Conservation (phyloP, 495 filamentous ascomycete species). For the Recurvomyces mirabilis region DNA sequence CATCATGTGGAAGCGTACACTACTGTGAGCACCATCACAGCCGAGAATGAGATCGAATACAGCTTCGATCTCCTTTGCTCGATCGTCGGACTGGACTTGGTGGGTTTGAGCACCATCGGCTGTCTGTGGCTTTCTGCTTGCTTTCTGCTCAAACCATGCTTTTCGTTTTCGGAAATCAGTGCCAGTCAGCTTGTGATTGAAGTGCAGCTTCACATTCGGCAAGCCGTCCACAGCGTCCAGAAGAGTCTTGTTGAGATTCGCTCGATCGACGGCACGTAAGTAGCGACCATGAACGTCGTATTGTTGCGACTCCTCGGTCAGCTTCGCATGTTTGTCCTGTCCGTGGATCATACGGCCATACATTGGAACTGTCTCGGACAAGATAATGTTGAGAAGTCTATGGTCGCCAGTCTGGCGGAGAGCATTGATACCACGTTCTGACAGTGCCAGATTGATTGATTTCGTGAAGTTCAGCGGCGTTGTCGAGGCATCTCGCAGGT, state of each 20-base stretch:
- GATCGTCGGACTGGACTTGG: slow-evolving; percentile 23
- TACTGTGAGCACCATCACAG: slow-evolving; percentile 92
- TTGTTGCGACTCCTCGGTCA: slow-evolving; percentile 68
- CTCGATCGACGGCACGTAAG: slow-evolving; percentile 62
- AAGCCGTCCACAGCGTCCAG: slow-evolving; percentile 73
- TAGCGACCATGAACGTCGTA: slow-evolving; percentile 81
- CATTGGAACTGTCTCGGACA: slow-evolving; percentile 79
- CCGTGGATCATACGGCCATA: slow-evolving; percentile 95
- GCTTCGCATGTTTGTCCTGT: slow-evolving; percentile 42
- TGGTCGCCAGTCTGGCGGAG: slow-evolving; percentile 54
- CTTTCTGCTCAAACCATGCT: slow-evolving; percentile 69
- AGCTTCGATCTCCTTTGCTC: slow-evolving; percentile 50
- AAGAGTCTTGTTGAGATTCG: slow-evolving; percentile 69
- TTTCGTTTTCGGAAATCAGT: slow-evolving; percentile 66
- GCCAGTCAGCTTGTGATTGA: slow-evolving; percentile 82
- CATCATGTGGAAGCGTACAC: slow-evolving; percentile 84
- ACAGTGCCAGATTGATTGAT: slow-evolving; percentile 93
- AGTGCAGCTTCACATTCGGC: slow-evolving; percentile 80
- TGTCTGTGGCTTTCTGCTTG: slow-evolving; percentile 7
- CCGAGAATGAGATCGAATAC: slow-evolving; percentile 87
- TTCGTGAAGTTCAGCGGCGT: slow-evolving; percentile 90
- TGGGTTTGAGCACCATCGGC: slow-evolving; percentile 10
- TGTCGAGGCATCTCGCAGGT: slow-evolving; percentile 74
- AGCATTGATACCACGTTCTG: slow-evolving; percentile 85
- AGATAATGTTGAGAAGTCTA: slow-evolving; percentile 59